Percentiles rank a stretch among this genome's conserved stretches.
These are phyloP conservation scores for Russula virescens DNA, from an alignment of 768 basidiomycete genomes.

Conservation along the genomic window DNA sequence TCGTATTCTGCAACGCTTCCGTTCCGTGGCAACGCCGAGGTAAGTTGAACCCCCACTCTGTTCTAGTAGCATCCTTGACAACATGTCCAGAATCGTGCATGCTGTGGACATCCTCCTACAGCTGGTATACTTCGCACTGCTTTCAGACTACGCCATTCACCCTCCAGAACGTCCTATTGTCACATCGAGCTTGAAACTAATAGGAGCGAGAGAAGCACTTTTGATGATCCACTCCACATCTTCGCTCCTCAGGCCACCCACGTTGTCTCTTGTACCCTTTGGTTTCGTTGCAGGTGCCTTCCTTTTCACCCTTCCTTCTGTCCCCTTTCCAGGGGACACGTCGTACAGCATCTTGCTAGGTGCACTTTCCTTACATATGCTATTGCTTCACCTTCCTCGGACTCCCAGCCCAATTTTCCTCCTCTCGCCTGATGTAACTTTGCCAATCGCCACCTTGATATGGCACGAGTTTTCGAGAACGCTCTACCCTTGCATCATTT, in stretches of 20 bases:
- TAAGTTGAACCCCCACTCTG: slow-evolving; percentile 24
- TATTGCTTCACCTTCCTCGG: slow-evolving; percentile 43
- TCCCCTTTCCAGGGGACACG: slow-evolving; percentile 37
- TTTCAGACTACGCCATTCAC: slow-evolving; percentile 32
- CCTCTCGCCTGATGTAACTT: slow-evolving; percentile 32
- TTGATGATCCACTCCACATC: slow-evolving; percentile 39
- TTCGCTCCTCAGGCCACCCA: slow-evolving; percentile 33
- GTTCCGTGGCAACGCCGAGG: slow-evolving; percentile 44
- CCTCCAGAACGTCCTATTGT: slow-evolving; percentile 36
- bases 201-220: slow-evolving; percentile 34
- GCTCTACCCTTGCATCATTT: slow-evolving; percentile 37
- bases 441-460: slow-evolving; percentile 45
- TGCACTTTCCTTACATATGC: slow-evolving; percentile 37
- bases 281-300: slow-evolving; percentile 40
- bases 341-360: slow-evolving; percentile 40
- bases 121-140: slow-evolving; percentile 36
- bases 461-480: slow-evolving; percentile 35
- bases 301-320: slow-evolving; percentile 36
- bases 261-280: slow-evolving; percentile 33
- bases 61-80: neutral
- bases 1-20: slow-evolving; percentile 29
- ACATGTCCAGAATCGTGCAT: slow-evolving; percentile 38
- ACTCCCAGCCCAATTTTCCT: slow-evolving; percentile 43
- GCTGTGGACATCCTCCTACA: slow-evolving; percentile 38
- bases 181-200: slow-evolving; percentile 20